Evolutionary conservation across 345 rosid species (phyloP).

Genomic region (Corchorus olitorius): DNA sequence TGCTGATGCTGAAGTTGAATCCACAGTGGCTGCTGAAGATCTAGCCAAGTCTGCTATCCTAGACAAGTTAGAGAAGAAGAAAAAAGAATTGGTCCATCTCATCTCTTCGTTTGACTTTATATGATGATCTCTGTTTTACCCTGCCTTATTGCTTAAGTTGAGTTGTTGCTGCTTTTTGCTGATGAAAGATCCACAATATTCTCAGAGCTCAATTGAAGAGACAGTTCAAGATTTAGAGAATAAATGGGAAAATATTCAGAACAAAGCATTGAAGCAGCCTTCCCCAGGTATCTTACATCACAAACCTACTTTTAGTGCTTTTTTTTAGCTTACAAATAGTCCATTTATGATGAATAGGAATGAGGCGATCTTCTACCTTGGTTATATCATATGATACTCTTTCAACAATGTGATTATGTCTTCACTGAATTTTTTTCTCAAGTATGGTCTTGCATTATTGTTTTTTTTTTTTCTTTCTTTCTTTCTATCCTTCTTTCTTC

Average conservation of each 20-base stretch:
- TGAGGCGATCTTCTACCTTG: background rate
- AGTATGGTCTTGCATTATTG: background rate
- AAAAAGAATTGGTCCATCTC: slow-evolving; percentile 61
- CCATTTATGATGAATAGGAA: slow-evolving; percentile 1
- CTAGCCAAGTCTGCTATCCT: slow-evolving; percentile 41
- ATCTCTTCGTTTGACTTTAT: slow-evolving; percentile 13
- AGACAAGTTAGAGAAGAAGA: slow-evolving; percentile 74
- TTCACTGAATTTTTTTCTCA: background rate
- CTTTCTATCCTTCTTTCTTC: background rate
- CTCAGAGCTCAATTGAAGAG: slow-evolving; percentile 74
- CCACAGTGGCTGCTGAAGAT: slow-evolving; percentile 37
- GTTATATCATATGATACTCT: background rate
- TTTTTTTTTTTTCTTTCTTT: background rate
- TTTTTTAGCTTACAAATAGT: background rate
- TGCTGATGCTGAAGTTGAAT: slow-evolving; percentile 30
- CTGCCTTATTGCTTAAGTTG: background rate
- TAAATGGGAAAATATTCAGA: slow-evolving; percentile 72
- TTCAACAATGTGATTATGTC: background rate
- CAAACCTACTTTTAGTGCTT: slow-evolving; percentile 11
- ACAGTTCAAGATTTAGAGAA: slow-evolving; percentile 69
- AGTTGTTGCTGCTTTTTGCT: slow-evolving; percentile 12
- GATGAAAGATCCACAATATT: slow-evolving; percentile 15
- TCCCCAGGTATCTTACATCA: slow-evolving; percentile 62
- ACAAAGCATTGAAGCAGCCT: slow-evolving; percentile 70
- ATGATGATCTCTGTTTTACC: background rate